Percentiles rank a stretch among this genome's conserved stretches.
Evolutionary conservation across 2,329 filamentous ascomycete genomes (phyloP).

Genomic region (Scorias spongiosa): DNA sequence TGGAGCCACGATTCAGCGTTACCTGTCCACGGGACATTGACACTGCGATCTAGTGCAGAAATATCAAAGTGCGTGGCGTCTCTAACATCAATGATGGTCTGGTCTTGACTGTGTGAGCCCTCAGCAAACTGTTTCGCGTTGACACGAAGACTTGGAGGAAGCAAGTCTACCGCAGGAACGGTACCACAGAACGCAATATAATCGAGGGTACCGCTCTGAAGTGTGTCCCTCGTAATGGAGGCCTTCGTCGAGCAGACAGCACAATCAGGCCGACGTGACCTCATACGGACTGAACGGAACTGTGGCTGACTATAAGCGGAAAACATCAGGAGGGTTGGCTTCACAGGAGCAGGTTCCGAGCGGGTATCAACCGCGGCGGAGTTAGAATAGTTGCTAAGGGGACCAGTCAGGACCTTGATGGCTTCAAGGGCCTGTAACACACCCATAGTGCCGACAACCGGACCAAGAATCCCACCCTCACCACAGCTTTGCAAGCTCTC

Average conservation of each 20-base stretch:
- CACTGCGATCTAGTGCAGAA: conserved; percentile 56
- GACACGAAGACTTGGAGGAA: conserved; percentile 51
- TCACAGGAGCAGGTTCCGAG: conserved; percentile 4
- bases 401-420: conserved; percentile 50
- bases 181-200: conserved; percentile 79
- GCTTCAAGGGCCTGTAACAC: conserved; percentile 81
- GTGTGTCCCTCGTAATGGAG: conserved; percentile 45
- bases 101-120: conserved; percentile 25
- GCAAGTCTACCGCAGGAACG: conserved; percentile 34
- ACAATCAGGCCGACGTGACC: conserved; percentile 53
- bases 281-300: conserved; percentile 65
- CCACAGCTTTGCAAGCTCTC: conserved; percentile 74
- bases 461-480: conserved; percentile 82
- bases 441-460: conserved; percentile 87
- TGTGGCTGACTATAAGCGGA: conserved; percentile 36
- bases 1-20: conserved; percentile 23
- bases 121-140: conserved; percentile 43
- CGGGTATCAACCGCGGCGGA: background rate
- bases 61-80: conserved; percentile 76
- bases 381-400: conserved; percentile 2
- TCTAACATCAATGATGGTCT: conserved; percentile 62
- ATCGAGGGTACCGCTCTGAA: conserved; percentile 55
- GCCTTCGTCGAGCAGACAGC: conserved; percentile 56
- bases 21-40: conserved; percentile 57
- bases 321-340: conserved; percentile 36